Conservation (phyloP, 331 rosid species). For the Rhamnella rubrinervis region DNA sequence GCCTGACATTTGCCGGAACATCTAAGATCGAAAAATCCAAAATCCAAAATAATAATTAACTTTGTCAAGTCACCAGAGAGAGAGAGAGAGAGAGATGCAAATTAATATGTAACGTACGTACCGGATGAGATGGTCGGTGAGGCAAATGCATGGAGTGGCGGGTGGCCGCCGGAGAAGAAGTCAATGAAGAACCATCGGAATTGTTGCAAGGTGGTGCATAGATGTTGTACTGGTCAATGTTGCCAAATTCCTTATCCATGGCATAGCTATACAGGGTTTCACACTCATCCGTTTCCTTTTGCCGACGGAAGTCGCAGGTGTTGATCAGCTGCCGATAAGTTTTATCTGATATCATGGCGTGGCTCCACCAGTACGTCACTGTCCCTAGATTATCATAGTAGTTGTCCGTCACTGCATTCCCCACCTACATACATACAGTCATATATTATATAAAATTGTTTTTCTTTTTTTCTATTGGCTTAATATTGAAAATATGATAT, state of each 20-base stretch:
- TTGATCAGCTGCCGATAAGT: conserved; percentile 72
- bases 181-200: conserved; percentile 46
- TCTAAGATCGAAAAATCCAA: conserved; percentile 19
- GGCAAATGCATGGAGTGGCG: conserved; percentile 69
- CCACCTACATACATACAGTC: conserved; percentile 51
- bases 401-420: conserved; percentile 95
- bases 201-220: conserved; percentile 89
- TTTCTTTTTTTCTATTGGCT: too few species aligned
- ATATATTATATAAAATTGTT: neutral
- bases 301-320: conserved; percentile 75
- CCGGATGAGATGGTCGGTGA: conserved; percentile 60
- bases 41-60: neutral
- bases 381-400: conserved; percentile 92
- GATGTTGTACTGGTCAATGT: conserved; percentile 94
- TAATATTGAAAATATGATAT: too few species aligned
- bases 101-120: conserved; percentile 4
- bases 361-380: conserved; percentile 99
- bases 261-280: conserved; percentile 82
- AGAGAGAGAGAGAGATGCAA: too few species aligned
- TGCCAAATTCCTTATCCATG: conserved; percentile 92
- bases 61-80: too few species aligned
- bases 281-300: conserved; percentile 80
- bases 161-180: conserved; percentile 11
- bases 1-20: conserved; percentile 54
- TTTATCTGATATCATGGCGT: conserved; percentile 94